Base-by-base conservation (phyloP, 805 yeast genomes). In the Schizosaccharomyces cryophilus region DNA sequence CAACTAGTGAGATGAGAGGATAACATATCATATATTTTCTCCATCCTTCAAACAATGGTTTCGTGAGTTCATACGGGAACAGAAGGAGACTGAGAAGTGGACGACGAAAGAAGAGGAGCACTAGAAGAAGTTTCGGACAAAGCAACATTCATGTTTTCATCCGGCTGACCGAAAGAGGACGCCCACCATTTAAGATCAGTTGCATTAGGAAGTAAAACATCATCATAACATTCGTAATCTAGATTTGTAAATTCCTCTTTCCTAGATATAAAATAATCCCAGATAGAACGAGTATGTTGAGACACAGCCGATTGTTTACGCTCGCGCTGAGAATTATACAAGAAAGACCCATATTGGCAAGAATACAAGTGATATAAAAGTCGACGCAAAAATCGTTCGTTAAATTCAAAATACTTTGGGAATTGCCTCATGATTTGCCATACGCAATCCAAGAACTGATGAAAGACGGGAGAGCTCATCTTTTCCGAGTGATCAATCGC, bases 261-360 rank as follows among this genome's bases (percentile, higher is more conserved):
- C 29, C 96, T 74, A 5, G 95, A 85, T 61, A 81, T 75, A 73
- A 93, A 90, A 69, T 93, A 89, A 70, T 89, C 95, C 97, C 97
- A 89, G 0, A 85, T 95, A 15, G 90, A 81, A 42, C 85, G 76
- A 0, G 96, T 85, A 13, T 75, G 73, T 2, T 70, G 66, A 6
- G 66, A 69, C 1, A 80, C 70, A 11, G 75, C 69, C 31, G 74
- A 71, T n/a, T 71, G 72, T 6, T 72, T 66, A 61, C 81, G 72
- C 63, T 87, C 95, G 60, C 71, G 69, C 68, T 93, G 96, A 56
- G 78, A 77, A 67, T 93, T 84, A 65, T 79, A 81, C 61, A 93
- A 69, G 66, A 93, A 93, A 1, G 95, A 82, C 2, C 97, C 97
- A 71, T 88, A 93, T 70, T 93, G 97, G 66, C 97, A 88, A 0